Conservation (phyloP, 169 alveolate genomes). For the Babesia sp. region DNA sequence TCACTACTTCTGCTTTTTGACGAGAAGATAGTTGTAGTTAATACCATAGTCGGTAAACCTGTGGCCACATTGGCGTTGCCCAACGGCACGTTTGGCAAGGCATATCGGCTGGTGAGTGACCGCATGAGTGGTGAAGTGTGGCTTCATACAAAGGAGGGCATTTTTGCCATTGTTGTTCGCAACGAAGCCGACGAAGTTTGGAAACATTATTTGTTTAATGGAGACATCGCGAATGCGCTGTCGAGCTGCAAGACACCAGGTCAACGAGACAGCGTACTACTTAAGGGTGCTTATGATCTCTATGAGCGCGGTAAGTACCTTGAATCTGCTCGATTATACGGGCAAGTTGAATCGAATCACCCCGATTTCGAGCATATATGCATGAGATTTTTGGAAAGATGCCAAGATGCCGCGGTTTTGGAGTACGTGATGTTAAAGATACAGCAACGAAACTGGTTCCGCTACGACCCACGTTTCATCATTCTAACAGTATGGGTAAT, state of each 20-base stretch:
- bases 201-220: constrained; percentile 59
- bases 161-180: constrained; percentile 39
- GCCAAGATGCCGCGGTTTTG: constrained; percentile 50
- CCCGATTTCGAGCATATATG: constrained; percentile 59
- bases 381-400: constrained; percentile 42
- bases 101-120: constrained; percentile 41
- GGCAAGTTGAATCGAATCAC: constrained; percentile 43
- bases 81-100: constrained; percentile 53
- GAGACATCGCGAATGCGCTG: constrained; percentile 60
- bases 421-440: constrained; percentile 48
- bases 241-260: constrained; percentile 47
- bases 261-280: constrained; percentile 52
- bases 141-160: constrained; percentile 36
- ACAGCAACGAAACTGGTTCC: constrained; percentile 37
- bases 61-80: constrained; percentile 55
- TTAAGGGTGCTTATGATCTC: constrained; percentile 53
- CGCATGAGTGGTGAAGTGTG: constrained; percentile 46
- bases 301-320: constrained; percentile 54
- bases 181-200: constrained; percentile 64
- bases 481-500: constrained; percentile 60
- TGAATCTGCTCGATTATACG: constrained; percentile 57
- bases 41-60: constrained; percentile 57
- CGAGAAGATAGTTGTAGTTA: constrained; percentile 47
- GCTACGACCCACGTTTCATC: constrained; percentile 56
- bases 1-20: constrained; percentile 57